Conservation (phyloP, 768 basidiomycete species). For the Paxillus involutus region DNA sequence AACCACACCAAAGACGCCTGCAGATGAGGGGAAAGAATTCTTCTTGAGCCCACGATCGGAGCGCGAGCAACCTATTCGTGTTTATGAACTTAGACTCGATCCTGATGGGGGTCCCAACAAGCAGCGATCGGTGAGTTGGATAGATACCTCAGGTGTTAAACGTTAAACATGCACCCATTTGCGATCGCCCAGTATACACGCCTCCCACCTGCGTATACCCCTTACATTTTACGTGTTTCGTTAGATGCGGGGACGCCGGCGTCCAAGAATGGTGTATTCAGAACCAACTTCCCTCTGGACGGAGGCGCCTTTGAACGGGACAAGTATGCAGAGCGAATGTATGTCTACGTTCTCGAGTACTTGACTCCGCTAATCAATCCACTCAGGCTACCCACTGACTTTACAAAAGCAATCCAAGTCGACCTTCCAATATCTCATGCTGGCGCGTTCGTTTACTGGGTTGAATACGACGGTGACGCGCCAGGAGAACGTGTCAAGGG, state of each 20-base stretch:
- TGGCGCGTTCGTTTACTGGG: conserved; percentile 93
- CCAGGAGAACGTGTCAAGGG: conserved; percentile 70
- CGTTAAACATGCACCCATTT: not conserved
- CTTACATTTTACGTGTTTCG: conserved; percentile 89
- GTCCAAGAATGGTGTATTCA: conserved; percentile 87
- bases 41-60: conserved; percentile 58
- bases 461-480: conserved; percentile 78
- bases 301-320: conserved; percentile 83
- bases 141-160: not conserved
- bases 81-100: conserved; percentile 86
- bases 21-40: conserved; percentile 89
- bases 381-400: conserved; percentile 75
- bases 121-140: conserved; percentile 69
- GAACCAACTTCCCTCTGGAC: conserved; percentile 95
- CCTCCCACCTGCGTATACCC: conserved; percentile 84
- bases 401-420: conserved; percentile 88
- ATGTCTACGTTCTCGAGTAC: conserved; percentile 23
- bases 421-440: conserved; percentile 96
- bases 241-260: conserved; percentile 92
- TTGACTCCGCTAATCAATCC: conserved; percentile 13
- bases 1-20: conserved; percentile 81
- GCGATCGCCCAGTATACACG: conserved; percentile 77
- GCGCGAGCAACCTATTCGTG: conserved; percentile 67
- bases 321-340: conserved; percentile 75
- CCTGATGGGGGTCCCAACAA: conserved; percentile 89